Percentiles rank a stretch among this genome's conserved stretches.
These are phyloP conservation scores for Saussurea involucrata DNA, from an alignment of 129 eudicot species.

Conservation along the genomic window DNA sequence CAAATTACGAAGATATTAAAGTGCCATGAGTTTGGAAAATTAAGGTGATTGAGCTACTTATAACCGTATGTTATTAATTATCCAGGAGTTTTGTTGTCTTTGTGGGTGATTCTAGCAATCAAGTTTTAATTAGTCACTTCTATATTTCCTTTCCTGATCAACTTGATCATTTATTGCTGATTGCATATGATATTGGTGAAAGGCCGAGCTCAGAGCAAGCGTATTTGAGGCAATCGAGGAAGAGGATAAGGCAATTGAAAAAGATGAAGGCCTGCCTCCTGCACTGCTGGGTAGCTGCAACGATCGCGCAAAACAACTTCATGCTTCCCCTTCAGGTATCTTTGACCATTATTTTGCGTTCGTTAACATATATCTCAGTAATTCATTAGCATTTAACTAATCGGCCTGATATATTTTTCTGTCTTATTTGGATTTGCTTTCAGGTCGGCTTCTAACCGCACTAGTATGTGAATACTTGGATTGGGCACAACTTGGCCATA, in stretches of 20 bases:
- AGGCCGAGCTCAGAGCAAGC: slow-evolving; percentile 98
- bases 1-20: background rate
- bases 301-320: slow-evolving; percentile 91
- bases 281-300: slow-evolving; percentile 95
- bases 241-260: slow-evolving; percentile 76
- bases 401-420: background rate
- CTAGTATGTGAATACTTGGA: slow-evolving; percentile 94
- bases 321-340: slow-evolving; percentile 88
- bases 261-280: slow-evolving; percentile 87
- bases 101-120: background rate
- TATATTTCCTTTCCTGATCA: background rate
- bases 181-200: background rate
- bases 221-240: slow-evolving; percentile 98
- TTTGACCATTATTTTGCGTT: background rate
- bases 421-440: slow-evolving; percentile 22
- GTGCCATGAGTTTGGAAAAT: background rate
- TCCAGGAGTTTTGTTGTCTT: background rate
- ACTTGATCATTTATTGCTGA: background rate
- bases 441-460: slow-evolving; percentile 89
- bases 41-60: background rate
- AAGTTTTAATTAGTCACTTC: background rate
- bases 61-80: background rate
- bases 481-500: slow-evolving; percentile 92
- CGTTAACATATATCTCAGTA: background rate
- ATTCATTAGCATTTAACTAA: background rate